Evolutionary conservation across 208 protist species (phyloP), one percentile per base, ranked within the genome.

Genomic region (Zelonia costaricensis): DNA sequence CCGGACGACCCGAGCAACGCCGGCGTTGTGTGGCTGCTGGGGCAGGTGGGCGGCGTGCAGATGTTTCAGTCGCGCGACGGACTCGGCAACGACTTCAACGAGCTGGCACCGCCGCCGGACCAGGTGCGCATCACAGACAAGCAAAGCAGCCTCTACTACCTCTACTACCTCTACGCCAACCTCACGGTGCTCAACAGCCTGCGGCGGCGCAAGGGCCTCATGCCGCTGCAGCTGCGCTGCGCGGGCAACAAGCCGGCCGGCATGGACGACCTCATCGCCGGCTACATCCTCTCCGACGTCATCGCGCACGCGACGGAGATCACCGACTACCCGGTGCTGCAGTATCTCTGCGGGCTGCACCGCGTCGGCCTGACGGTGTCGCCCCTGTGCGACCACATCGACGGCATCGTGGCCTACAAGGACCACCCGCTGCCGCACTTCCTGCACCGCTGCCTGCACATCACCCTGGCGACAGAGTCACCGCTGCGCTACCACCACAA

Each of bases 131-230:
- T 74, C 31, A 60, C 69, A 3, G 62, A 69, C n/a, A 95, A 97
- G 76, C 98, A 97, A 57, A 98, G 97, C 51, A 97, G 97, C 57
- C 74, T 97, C 16, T 99, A 99, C 81, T 99, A 98, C 71, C 75
- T 87, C 31, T 98, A 98, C 80, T 99, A 99, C 78, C 86, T 99
- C 38, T 99, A 98, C 77, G 95, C 98, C 30, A 99, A 99, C 75
- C 61, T 99, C 38, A 67, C 65, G 28, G 80, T 95, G 12, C 78
- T 99, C 42, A 99, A 99, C 78, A 76, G 87, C 38, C 72, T 99
- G 35, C 80, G 98, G 25, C 60, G 69, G 18, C 70, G 77, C 33
- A 78, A 80, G 22, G 84, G 84, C 12, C 62, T 95, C 12, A 87
- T 90, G 56, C 85, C 88, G 8, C 80, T 95, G 56, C 86, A 87